Evolutionary conservation across 2,329 filamentous ascomycete species (phyloP), one percentile per base, ranked within the genome.

Genomic region (Diaporthe nobilis): DNA sequence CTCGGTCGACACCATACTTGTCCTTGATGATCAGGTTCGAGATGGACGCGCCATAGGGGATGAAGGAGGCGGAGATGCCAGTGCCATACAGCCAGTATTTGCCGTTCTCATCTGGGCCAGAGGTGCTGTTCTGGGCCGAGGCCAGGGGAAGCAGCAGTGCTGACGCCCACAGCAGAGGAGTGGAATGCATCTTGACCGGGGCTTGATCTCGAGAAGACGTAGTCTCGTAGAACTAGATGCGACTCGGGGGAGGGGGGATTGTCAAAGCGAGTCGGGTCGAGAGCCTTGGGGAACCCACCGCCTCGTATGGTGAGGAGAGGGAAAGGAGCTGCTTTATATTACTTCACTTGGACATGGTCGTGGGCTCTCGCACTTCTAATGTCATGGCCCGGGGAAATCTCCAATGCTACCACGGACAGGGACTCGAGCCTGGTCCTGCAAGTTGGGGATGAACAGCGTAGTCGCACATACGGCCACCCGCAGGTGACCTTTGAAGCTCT

Each of bases 11-110:
- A 61, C 93, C 93, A 78, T 92, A 88, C 79, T 90, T 90, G 83
- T 95, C 94, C 51, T 90, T 88, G 82, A 96, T 88, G 82, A 94
- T 87, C 71, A 96, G 86, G 81, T 95, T 93, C 75, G 92, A 89
- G 80, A 96, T 89, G 75, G 92, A 91, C 10, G 94, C 94, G 77
- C 93, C 94, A 80, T 95, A 95, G 1, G 93, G 88, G 61, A 95
- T 92, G 83, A 95, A 95, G 63, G 88, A 86, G 12, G 91, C 93
- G 71, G 91, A 86, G 79, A 95, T 93, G 75, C 90, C 91, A 71
- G 91, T 87, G 78, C 92, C 91, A 75, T 88, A 86, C 83, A 95
- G 91, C 86, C 92, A 92, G 86, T 95, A 95, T 84, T 95, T 94
- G 77, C 91, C 91, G 78, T 92, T 83, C 78, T 85, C 83, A 80